Evolutionary conservation across 805 yeast genomes (phyloP), one percentile per base, ranked within the genome.

Genomic region (Nakazawaea holstii): DNA sequence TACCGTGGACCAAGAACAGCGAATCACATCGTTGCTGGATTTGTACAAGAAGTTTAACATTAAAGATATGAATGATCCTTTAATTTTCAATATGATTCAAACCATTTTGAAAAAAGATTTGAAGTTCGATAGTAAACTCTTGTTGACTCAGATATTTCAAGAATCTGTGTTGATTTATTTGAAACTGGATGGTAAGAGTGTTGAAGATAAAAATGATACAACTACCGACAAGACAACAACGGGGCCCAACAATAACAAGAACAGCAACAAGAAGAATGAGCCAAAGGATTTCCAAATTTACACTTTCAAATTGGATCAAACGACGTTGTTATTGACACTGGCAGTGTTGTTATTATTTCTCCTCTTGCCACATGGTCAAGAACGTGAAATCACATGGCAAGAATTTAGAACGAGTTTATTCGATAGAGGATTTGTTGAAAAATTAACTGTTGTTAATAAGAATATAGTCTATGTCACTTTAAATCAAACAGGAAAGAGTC

Each of bases 321-420:
- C 49, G 27, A 8, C 36, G 4, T 17, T 46, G 8, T 13, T 40
- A 6, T 24, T 46, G 15, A 14, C 27, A 3, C 4, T 40, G 9
- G 41, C 38, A 13, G 48, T 48, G 10, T 27, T 49, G n/a, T 7
- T 45, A 9, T 45, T 46, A n/a, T 49, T 46, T 39, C 35, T 49
- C 8, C 17, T 30, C 13, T 10, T 33, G 1, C 43, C 39, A 20
- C n/a, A 29, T 2, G 29, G 30, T 9, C 9, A 41, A 5, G 43
- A 38, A 17, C 46, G 20, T 30, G 69, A 64, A 48, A 65, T 67
- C 39, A 65, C 71, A 2, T 67, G 62, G 59, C 96, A 88, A 67
- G 95, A 88, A 59, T 90, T 91, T 72, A 84, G 85, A 62, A 73
- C 83, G n/a, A 79, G 82, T 49, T 83, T 85, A 54, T 69, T 91